Percentiles rank a stretch among this genome's conserved stretches.
Conservation (phyloP, 2,329 filamentous ascomycete genomes). For the Pleomassaria siparia region DNA sequence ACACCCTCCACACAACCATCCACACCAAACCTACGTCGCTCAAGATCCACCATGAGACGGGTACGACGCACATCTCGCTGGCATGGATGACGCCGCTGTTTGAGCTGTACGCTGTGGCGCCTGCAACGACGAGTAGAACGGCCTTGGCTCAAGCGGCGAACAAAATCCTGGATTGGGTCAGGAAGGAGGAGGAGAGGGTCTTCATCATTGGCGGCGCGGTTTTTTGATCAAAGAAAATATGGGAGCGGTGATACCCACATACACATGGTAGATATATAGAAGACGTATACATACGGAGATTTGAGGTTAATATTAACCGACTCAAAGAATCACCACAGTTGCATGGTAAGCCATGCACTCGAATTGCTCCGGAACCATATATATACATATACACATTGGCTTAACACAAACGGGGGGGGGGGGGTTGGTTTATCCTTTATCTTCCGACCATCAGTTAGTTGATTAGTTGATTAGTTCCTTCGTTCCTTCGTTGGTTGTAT, state of each 20-base stretch:
- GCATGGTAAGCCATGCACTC: too few species aligned
- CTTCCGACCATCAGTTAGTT: too few species aligned
- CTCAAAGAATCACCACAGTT: too few species aligned
- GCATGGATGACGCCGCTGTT: constrained; percentile 91
- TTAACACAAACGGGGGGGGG: too few species aligned
- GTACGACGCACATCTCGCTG: constrained; percentile 71
- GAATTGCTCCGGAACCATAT: too few species aligned
- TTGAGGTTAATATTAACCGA: too few species aligned
- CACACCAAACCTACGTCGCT: constrained; percentile 82
- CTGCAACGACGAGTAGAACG: constrained; percentile 63
- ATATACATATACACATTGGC: too few species aligned
- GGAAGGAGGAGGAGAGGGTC: constrained; percentile 85
- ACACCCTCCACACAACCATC: constrained; percentile 79
- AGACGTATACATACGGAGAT: too few species aligned
- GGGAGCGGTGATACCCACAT: constrained; percentile 2
- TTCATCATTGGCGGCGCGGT: constrained; percentile 99
- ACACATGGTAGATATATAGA: not conserved
- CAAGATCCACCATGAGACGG: constrained; percentile 80
- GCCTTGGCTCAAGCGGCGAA: constrained; percentile 83
- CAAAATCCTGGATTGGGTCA: constrained; percentile 87
- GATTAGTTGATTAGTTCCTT: too few species aligned
- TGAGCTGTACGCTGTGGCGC: constrained; percentile 93
- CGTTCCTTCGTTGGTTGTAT: too few species aligned
- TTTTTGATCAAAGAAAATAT: constrained; percentile 37
- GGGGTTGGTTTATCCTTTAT: too few species aligned